These are phyloP conservation scores for Penicillium occitanis DNA, from an alignment of 2,329 filamentous ascomycete genomes.

Conservation along the genomic window DNA sequence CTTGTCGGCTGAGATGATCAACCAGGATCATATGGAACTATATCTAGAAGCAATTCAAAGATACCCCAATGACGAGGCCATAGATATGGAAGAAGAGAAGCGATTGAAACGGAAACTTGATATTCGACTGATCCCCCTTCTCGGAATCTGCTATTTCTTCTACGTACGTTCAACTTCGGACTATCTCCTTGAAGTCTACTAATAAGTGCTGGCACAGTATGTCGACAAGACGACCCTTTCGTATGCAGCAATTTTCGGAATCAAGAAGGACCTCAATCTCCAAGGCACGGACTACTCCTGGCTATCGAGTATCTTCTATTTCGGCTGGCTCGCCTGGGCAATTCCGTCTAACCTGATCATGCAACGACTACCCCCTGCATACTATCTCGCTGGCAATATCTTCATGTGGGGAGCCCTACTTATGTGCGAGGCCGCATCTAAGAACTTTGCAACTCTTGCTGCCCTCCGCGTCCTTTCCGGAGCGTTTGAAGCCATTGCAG, in stretches of 20 bases:
- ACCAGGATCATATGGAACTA: slow-evolving; percentile 14
- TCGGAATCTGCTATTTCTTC: slow-evolving; percentile 19
- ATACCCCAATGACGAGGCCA: slow-evolving; percentile 17
- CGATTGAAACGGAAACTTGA: slow-evolving; percentile 17
- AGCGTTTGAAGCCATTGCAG: slow-evolving; percentile 52
- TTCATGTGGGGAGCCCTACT: slow-evolving; percentile 39
- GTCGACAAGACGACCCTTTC: background rate
- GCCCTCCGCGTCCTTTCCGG: slow-evolving; percentile 56
- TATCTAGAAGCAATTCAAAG: slow-evolving; percentile 17
- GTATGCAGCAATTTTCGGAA: background rate
- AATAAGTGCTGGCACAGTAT: background rate
- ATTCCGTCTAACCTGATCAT: slow-evolving; percentile 30
- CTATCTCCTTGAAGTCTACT: background rate
- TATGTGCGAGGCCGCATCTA: slow-evolving; percentile 50
- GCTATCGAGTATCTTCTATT: slow-evolving; percentile 46
- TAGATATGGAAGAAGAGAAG: slow-evolving; percentile 14
- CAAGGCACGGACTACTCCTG: slow-evolving; percentile 41
- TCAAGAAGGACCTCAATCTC: slow-evolving; percentile 48
- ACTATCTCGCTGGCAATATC: slow-evolving; percentile 22
- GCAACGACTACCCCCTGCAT: slow-evolving; percentile 26
- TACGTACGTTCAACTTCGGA: slow-evolving; percentile 25
- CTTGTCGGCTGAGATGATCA: slow-evolving; percentile 11
- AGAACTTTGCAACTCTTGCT: slow-evolving; percentile 52
- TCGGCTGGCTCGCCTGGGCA: slow-evolving; percentile 39
- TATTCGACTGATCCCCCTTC: slow-evolving; percentile 12